Evolutionary conservation across 495 filamentous ascomycete species (phyloP), one percentile per base, ranked within the genome.

Genomic region (Sabuloglossum arenarium): DNA sequence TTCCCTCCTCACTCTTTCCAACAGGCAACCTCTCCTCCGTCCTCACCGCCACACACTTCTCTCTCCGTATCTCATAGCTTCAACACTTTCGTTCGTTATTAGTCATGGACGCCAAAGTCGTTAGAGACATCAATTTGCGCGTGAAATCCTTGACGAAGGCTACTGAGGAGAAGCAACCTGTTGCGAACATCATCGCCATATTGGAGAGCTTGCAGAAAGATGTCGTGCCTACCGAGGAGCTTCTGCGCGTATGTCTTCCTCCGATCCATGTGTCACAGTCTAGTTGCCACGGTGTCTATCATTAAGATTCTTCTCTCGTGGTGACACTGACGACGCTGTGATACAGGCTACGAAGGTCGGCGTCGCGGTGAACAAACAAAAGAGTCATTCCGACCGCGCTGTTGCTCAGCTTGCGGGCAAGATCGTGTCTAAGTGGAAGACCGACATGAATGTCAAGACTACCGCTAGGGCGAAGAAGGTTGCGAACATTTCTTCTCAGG

Each of bases 371-470:
- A 88, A 90, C 67, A 86, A 83, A 63, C 75, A 88, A 56, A 82
- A 88, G 63, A 71, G 75, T 30, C 79, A 89, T 71, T 69, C 78
- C 53, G 77, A 89, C 61, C 80, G 81, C 56, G 79, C 84, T n/a
- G 80, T 96, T 45, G 80, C 80, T 6, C 74, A 75, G 6, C 70
- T 85, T 45, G 82, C 89, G 1, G 72, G 71, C 56, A 85, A 91
- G 59, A 86, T 97, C 53, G 86, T 98, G 21, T 73, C 73, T 42
- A 89, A 86, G 62, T 98, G 91, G 91, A 81, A 82, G 60, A 80
- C 78, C 55, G 81, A 86, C 32, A 82, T 98, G 47, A 78, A 84
- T 43, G 67, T 68, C 42, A 80, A 82, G 63, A 56, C 10, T 1
- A 19, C 32, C 21, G 39, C 23, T 16, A 50, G 16, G 28, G 46